These are phyloP conservation scores for Seiridium unicorne DNA, from an alignment of 2,329 filamentous ascomycete genomes.

Conservation along the genomic window DNA sequence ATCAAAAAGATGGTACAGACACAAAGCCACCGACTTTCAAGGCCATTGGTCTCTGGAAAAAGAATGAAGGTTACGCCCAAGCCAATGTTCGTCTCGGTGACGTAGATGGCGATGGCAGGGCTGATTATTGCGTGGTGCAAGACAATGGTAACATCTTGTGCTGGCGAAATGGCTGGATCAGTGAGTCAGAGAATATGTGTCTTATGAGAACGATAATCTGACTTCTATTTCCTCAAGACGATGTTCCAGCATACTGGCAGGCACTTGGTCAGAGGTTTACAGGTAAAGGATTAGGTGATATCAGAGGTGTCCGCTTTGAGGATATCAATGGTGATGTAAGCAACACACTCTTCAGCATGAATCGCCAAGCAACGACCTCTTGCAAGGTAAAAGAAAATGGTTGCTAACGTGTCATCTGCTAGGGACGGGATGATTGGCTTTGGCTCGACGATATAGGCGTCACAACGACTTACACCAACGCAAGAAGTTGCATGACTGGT, in stretches of 20 bases:
- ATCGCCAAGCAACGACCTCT: background rate
- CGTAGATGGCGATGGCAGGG: constrained; percentile 29
- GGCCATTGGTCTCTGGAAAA: constrained; percentile 15
- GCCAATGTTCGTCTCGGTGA: constrained; percentile 26
- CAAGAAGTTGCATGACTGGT: constrained; percentile 15
- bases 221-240: constrained; percentile 7
- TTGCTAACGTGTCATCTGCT: no score
- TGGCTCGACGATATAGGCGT: constrained; percentile 17
- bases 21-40: constrained; percentile 18
- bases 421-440: constrained; percentile 18
- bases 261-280: constrained; percentile 21
- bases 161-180: constrained; percentile 27
- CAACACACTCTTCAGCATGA: background rate
- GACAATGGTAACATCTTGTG: constrained; percentile 23
- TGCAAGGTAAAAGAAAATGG: no score
- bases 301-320: constrained; percentile 17
- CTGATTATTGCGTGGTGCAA: constrained; percentile 29
- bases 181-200: background rate
- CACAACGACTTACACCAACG: constrained; percentile 21
- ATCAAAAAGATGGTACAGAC: constrained; percentile 16
- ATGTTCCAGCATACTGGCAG: constrained; percentile 32
- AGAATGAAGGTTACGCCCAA: constrained; percentile 7
- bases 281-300: constrained; percentile 17
- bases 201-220: background rate
- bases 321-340: constrained; percentile 20